Conservation (phyloP, 164 flowering plant genomes). For the Liquidambar formosana region DNA sequence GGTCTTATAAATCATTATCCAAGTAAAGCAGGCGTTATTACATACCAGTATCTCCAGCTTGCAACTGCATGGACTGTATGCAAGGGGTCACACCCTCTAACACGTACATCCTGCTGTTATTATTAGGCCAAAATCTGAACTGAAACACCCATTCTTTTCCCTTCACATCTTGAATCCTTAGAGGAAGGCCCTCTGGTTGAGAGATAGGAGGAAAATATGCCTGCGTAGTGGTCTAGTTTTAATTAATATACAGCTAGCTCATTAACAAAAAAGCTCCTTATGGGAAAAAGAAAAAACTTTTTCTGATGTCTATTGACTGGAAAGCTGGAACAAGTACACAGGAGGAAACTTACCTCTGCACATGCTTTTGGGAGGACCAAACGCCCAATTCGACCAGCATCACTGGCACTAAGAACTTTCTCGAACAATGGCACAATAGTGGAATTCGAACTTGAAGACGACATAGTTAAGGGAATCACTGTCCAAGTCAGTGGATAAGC, state of each 20-base stretch:
- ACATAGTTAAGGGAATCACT: conserved; percentile 26
- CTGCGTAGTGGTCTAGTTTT: conserved; percentile 38
- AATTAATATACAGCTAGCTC: background rate
- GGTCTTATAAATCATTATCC: background rate
- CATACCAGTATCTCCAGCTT: conserved; percentile 67
- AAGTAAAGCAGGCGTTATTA: background rate
- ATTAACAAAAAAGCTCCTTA: background rate
- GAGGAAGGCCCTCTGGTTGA: conserved; percentile 91
- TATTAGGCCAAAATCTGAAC: conserved; percentile 96
- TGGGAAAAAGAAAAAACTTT: background rate
- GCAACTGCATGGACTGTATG: conserved; percentile 83
- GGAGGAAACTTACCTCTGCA: conserved; percentile 53
- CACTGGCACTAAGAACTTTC: conserved; percentile 74
- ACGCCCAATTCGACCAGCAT: conserved; percentile 75
- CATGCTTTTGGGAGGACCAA: conserved; percentile 74
- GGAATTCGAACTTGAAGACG: conserved; percentile 46
- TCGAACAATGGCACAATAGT: conserved; percentile 64
- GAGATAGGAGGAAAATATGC: conserved; percentile 85
- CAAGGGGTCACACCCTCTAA: conserved; percentile 94
- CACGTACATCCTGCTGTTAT: conserved; percentile 97
- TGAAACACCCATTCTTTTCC: conserved; percentile 92
- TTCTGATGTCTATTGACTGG: background rate
- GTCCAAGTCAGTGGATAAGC: background rate
- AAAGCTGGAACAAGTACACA: background rate
- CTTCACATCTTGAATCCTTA: conserved; percentile 77